These are phyloP conservation scores for Chenopodium suecicum DNA, from an alignment of 148 eudicot species.

Conservation along the genomic window DNA sequence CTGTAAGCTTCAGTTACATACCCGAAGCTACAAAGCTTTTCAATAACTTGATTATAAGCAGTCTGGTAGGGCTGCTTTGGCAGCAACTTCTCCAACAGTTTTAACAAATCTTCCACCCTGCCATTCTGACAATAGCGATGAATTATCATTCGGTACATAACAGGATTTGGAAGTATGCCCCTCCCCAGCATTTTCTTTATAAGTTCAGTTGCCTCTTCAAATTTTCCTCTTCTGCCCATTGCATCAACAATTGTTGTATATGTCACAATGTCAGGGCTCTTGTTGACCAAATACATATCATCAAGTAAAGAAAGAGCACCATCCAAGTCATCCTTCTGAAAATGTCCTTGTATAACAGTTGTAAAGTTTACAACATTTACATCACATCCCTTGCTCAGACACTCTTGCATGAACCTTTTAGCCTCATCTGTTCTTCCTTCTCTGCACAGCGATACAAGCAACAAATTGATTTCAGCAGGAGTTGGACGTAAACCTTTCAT, in stretches of 20 bases:
- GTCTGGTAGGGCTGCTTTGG: conserved; percentile 34
- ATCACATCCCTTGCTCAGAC: conserved; percentile 31
- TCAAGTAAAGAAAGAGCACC: conserved; percentile 36
- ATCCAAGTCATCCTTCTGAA: conserved; percentile 24
- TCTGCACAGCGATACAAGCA: conserved; percentile 30
- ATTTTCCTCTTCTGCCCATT: conserved; percentile 20
- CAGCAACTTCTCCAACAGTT: conserved; percentile 27
- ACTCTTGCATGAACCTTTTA: conserved; percentile 31
- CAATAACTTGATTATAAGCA: conserved; percentile 32
- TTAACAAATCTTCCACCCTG: conserved; percentile 29
- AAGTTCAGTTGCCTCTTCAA: conserved; percentile 28
- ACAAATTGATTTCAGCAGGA: conserved; percentile 30
- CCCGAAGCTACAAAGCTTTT: conserved; percentile 34
- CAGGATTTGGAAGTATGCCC: conserved; percentile 31
- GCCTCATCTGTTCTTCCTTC: conserved; percentile 29
- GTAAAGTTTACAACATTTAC: conserved; percentile 31
- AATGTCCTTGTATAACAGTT: conserved; percentile 26
- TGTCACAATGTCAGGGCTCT: conserved; percentile 32
- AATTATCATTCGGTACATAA: conserved; percentile 26
- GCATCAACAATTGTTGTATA: conserved; percentile 33
- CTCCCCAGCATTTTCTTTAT: conserved; percentile 30
- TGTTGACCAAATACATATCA: conserved; percentile 35
- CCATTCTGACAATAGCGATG: conserved; percentile 31
- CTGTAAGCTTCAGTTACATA: conserved; percentile 24
- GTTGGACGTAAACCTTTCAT: conserved; percentile 26